A percentile compares a stretch with the other conserved stretches of the same genome.
phyloP scores from a whole-genome alignment of 2,329 filamentous ascomycete species.

The Hymenotorrendiella dingleyae region DNA sequence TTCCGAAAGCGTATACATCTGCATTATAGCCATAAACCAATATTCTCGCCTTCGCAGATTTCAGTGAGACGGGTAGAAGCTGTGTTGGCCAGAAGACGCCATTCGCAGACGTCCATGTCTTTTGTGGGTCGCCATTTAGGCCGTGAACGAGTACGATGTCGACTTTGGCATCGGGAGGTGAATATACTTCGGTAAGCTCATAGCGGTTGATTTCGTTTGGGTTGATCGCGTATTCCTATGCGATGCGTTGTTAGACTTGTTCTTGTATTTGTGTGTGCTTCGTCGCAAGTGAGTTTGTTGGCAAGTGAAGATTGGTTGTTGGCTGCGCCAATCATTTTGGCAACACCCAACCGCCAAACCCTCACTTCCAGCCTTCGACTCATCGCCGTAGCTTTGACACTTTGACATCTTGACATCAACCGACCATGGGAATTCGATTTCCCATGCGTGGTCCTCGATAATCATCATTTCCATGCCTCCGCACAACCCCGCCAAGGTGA shows the following conservation, averaged over 20 bases:
- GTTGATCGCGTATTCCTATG: conserved; percentile 43
- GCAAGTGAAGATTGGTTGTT: too few species aligned
- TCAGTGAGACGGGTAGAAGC: conserved; percentile 56
- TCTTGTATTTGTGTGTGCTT: background rate
- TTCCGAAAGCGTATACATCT: conserved; percentile 46
- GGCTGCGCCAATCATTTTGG: too few species aligned
- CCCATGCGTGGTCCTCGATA: too few species aligned
- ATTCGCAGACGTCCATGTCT: conserved; percentile 52
- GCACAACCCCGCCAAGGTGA: background rate
- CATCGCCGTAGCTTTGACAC: too few species aligned
- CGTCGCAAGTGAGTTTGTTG: too few species aligned
- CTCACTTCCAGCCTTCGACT: too few species aligned
- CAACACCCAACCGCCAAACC: too few species aligned
- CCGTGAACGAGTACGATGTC: conserved; percentile 69
- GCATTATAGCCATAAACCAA: conserved; percentile 73
- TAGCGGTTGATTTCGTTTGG: conserved; percentile 43
- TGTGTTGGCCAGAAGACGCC: conserved; percentile 65
- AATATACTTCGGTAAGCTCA: conserved; percentile 54
- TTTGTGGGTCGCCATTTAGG: conserved; percentile 58
- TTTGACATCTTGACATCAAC: too few species aligned
- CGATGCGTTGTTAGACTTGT: conserved; percentile 4
- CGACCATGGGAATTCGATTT: too few species aligned
- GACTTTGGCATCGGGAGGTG: conserved; percentile 51
- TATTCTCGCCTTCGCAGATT: conserved; percentile 53
- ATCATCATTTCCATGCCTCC: too few species aligned